Base-by-base conservation (phyloP, 306 rosid species). In the Ormosia emarginata region DNA sequence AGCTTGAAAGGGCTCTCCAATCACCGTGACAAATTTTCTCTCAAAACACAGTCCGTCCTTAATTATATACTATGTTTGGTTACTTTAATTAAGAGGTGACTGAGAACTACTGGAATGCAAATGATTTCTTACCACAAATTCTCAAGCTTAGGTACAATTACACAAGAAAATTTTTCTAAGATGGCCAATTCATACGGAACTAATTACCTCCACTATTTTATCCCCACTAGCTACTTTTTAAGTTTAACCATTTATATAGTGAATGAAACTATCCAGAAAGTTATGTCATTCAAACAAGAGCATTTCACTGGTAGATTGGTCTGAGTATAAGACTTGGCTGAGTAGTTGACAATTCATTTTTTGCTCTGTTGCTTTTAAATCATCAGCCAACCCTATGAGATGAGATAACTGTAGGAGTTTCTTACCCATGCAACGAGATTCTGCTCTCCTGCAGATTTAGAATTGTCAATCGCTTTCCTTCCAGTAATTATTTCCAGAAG, bases 341-440 rank as follows among this genome's bases (percentile, higher is more conserved):
- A 10, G 14, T 43, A 57, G 64, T 67, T 30, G 18, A 70, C 34
- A 24, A 50, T 24, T 50, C 44, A 9, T 62, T 52, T 49, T 58
- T 34, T 69, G 39, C 18, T 47, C 40, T 68, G 64, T 17, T 40
- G 77, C 46, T 78, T 74, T 8, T 43, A 63, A 66, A 40, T 67
- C 5, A 79, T 71, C n/a, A 50, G n/a, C 75, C 62, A 74, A 53
- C 77, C 36, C 67, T 17, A 65, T 55, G 24, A 72, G 74, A 74
- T 41, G 11, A 30, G 44, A 78, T 32, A 52, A 66, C 8, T 17
- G 52, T 9, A 13, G 40, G 61, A 47, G 55, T 75, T 52, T 81
- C 93, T 88, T 93, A 95, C 99, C 98, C 99, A 95, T 17, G 97
- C 94, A 82, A 93, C 99, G 75, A 95, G 92, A 87, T 92, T 93